Base-by-base conservation (phyloP, 768 basidiomycete species). In the Piloderma croceum region DNA sequence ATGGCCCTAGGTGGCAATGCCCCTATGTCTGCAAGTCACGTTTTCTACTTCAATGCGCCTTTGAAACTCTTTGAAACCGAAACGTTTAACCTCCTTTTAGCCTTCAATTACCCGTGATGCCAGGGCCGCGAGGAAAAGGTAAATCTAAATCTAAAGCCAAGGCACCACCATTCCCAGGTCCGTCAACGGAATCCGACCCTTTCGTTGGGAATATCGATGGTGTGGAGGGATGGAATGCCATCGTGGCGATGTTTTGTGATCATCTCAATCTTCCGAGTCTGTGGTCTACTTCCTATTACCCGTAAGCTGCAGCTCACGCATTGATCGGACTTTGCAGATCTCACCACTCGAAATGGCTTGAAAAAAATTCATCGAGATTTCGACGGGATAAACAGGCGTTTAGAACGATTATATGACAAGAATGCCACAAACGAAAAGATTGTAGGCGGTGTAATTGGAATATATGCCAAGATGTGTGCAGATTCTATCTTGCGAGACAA, bases 361-460 rank as follows among this genome's bases (percentile, higher is more conserved):
- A 83, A 79, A 57, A 79, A 75, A 49, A 65, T 81, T 5, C 77
- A 83, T 52, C 59, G 63, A 23, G 70, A 75, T 48, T 82, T 84
- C 49, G 69, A 71, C 31, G 59, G 59, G 3, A 68, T 81, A 24
- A 77, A 73, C 44, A 51, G 57, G 12, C 65, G 64, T 20, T 65
- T 82, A 19, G 72, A 80, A 34, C 59, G 60, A n/a, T 61, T 69
- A 2, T 82, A 74, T 47, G 52, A 65, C 2, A 61, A 57, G 11
- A 63, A 74, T 45, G 27, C 43, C 2, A 57, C 59, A 1, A 73
- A 75, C 52, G 67, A 73, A 24, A 69, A 67, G 42, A 60, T 82
- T 13, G 57, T 61, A 35, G 79, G 77, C 1, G 79, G 73, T 0
- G 73, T 83, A 32, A 65, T 79, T 6, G 76, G 72, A 6, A 76